phyloP scores from a whole-genome alignment of 2,329 filamentous ascomycete genomes.

The Dendryphion nanum region DNA sequence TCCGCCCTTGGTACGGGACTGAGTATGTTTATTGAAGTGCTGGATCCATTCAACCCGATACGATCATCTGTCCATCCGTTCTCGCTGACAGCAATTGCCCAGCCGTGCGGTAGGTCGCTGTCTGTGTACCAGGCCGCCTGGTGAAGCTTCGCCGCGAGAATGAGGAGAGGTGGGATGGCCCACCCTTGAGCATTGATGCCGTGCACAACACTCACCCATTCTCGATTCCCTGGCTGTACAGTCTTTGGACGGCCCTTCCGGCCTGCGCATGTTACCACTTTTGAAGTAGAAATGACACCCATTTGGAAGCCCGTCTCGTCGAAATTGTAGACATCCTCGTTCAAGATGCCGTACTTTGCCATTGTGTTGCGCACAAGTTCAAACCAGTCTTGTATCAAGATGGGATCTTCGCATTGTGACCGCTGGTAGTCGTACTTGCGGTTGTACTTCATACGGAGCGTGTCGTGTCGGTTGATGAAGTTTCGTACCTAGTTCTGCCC shows the following conservation, averaged over 20 bases:
- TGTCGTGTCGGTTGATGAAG: background rate
- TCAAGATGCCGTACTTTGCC: background rate
- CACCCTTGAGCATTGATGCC: constrained; percentile 5
- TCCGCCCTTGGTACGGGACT: constrained; percentile 14
- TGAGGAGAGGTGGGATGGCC: constrained; percentile 10
- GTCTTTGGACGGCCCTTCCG: background rate
- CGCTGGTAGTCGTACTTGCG: background rate
- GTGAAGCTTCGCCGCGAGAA: constrained; percentile 10
- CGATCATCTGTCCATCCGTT: constrained; percentile 38
- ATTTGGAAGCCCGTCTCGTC: constrained; percentile 25
- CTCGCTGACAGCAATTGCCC: constrained; percentile 22
- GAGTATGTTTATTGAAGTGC: constrained; percentile 35
- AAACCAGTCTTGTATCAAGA: background rate
- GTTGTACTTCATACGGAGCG: background rate
- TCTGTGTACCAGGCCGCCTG: constrained; percentile 8
- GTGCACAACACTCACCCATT: constrained; percentile 13
- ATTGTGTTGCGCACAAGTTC: background rate
- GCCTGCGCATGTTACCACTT: background rate
- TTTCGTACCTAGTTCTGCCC: background rate
- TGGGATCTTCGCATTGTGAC: background rate
- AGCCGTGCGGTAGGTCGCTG: constrained; percentile 19
- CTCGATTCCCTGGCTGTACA: constrained; percentile 4
- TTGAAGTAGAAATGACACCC: constrained; percentile 3
- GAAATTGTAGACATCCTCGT: constrained; percentile 14
- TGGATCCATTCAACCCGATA: constrained; percentile 34